Conservation (phyloP, 441 rosid genomes). For the Arabidopsis hybrid region DNA sequence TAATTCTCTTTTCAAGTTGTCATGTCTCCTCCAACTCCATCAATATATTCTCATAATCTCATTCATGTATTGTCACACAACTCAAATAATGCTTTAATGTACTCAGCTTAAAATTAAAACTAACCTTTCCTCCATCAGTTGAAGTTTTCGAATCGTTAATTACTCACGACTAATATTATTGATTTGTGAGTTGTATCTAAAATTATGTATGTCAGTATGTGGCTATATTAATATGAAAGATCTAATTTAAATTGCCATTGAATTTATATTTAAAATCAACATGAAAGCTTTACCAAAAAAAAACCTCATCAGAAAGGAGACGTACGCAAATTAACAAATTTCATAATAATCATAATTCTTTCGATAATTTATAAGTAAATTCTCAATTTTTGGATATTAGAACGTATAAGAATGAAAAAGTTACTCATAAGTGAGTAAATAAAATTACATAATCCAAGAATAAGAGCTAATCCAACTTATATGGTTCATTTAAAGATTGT, state of each 20-base stretch:
- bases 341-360: too few relatives aligned
- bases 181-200: neutral
- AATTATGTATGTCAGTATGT: too few relatives aligned
- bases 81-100: constrained; percentile 11
- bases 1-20: constrained; percentile 39
- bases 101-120: neutral
- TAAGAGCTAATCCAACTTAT: neutral
- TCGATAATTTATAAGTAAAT: too few relatives aligned
- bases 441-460: neutral
- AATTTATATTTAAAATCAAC: too few relatives aligned
- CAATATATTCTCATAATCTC: constrained; percentile 29
- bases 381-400: neutral
- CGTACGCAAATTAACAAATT: too few relatives aligned
- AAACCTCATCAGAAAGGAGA: too few relatives aligned
- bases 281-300: too few relatives aligned
- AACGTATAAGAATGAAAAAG: too few relatives aligned
- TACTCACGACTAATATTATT: neutral
- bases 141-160: neutral
- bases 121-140: neutral
- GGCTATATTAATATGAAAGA: too few relatives aligned
- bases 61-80: neutral
- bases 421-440: too few relatives aligned
- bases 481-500: constrained; percentile 4
- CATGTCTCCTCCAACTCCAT: constrained; percentile 38
- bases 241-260: too few relatives aligned